Evolutionary conservation across 495 filamentous ascomycete species (phyloP), one percentile per base, ranked within the genome.

Genomic region (Pseudotulostoma volvatum): DNA sequence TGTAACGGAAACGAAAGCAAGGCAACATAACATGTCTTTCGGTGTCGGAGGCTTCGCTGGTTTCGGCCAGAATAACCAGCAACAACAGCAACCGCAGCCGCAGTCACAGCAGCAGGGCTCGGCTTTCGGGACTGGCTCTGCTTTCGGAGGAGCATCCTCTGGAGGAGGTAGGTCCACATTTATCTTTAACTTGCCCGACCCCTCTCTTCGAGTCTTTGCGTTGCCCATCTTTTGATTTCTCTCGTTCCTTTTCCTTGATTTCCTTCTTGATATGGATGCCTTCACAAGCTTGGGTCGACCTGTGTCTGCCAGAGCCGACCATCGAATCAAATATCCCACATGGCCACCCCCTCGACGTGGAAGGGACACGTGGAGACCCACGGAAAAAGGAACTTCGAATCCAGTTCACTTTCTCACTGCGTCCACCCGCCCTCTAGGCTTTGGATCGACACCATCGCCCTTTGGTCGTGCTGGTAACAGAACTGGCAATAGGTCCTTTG

Each of bases 21-120:
- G n/a, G n/a, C n/a, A n/a, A n/a, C n/a, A n/a, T n/a, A 58, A 49
- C 39, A 68, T 67, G 61, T 63, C 61, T 50, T 64, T 65, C 54
- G 59, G 44, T 8, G 44, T 55, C 45, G 55, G 55, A 15, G 40
- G 40, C 7, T 37, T 21, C 23, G 15, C 8, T 43, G 71, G 70
- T 49, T 79, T 79, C 55, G 75, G 76, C 50, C 63, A 70, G 47
- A 72, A 65, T 44, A 73, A 73, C 49, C 67, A 71, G 52, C 44
- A 55, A 33, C 52, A 52, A 11, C 23, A 28, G 23, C 23, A 28
- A 28, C 23, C n/a, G 52, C 44, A 55, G 35, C 52, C 49, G 23
- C 23, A 28, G 23, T 11, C 5, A 28, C 23, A 28, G 23, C 23
- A 28, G 36, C 61, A 68, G 43, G 66, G 63, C 38, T 63, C 63